These are phyloP conservation scores for Zasmidium angulare DNA, from an alignment of 2,329 filamentous ascomycete genomes.

Conservation along the genomic window DNA sequence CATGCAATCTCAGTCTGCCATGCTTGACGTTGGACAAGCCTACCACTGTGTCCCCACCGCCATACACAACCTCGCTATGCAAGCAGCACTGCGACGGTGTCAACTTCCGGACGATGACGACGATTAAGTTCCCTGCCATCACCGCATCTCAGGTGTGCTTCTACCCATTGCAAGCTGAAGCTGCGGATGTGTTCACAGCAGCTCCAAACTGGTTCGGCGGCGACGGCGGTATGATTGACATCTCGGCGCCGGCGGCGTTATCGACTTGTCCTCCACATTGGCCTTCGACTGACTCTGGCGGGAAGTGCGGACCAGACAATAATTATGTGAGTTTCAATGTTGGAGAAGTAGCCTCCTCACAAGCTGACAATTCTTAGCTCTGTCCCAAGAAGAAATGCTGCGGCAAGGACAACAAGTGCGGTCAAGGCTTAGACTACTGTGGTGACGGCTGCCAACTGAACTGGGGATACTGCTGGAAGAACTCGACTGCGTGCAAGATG, in stretches of 20 bases:
- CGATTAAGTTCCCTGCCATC: conserved; percentile 6
- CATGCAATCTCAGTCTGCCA: conserved; percentile 11
- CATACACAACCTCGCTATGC: conserved; percentile 16
- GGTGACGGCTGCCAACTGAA: conserved; percentile 17
- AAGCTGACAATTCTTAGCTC: neutral
- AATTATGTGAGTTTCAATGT: conserved; percentile 4
- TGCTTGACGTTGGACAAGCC: conserved; percentile 7
- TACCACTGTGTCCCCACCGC: conserved; percentile 1
- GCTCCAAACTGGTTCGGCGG: conserved; percentile 1
- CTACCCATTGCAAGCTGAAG: neutral
- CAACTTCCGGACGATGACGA: conserved; percentile 7
- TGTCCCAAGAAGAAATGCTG: conserved; percentile 18
- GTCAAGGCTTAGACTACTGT: conserved; percentile 13
- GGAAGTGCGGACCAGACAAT: conserved; percentile 11
- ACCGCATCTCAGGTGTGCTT: conserved; percentile 11
- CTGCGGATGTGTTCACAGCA: conserved; percentile 3
- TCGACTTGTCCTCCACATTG: conserved; percentile 10
- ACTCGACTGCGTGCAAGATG: conserved; percentile 13
- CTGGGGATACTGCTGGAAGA: conserved; percentile 21
- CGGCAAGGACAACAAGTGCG: conserved; percentile 16
- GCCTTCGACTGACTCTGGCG: conserved; percentile 2
- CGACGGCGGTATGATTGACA: conserved; percentile 1
- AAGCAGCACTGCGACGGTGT: conserved; percentile 13
- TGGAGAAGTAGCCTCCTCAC: neutral
- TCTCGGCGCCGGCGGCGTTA: conserved; percentile 6